A percentile compares a stretch with the other conserved stretches of the same genome.
Evolutionary conservation across 345 rosid genomes (phyloP).

Genomic region (Luvunga scandens): DNA sequence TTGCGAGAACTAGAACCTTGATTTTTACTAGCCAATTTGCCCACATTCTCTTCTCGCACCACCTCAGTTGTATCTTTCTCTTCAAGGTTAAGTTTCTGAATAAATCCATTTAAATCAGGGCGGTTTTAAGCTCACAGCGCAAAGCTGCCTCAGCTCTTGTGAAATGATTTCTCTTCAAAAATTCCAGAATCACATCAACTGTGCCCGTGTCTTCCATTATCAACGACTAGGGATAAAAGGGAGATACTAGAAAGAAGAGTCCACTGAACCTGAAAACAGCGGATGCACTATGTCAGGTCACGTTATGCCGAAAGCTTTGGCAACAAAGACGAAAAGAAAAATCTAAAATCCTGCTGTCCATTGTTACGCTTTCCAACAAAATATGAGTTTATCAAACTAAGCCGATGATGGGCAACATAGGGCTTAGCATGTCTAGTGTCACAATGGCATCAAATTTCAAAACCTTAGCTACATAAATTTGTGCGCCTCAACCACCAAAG

Average conservation of each 20-base stretch:
- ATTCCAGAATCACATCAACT: conserved; percentile 75
- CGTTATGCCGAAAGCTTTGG: not conserved
- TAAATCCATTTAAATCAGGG: conserved; percentile 74
- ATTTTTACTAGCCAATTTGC: conserved; percentile 21
- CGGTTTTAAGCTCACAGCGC: conserved; percentile 70
- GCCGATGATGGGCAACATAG: not conserved
- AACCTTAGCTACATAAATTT: not conserved
- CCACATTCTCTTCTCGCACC: conserved; percentile 39
- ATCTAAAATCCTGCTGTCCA: not conserved
- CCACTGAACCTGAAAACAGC: conserved; percentile 34
- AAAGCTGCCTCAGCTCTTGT: conserved; percentile 94
- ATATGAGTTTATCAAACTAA: not conserved
- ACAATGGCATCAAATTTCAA: not conserved
- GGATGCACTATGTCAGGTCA: conserved; percentile 4
- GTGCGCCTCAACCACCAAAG: not conserved
- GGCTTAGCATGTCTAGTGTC: not conserved
- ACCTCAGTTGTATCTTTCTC: conserved; percentile 44
- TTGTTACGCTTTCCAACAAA: not conserved
- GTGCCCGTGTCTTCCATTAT: conserved; percentile 66
- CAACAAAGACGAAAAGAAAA: not conserved
- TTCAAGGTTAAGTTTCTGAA: conserved; percentile 59
- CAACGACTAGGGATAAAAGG: conserved; percentile 25
- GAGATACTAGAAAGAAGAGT: conserved; percentile 21
- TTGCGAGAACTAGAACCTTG: conserved; percentile 40
- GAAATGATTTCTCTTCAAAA: conserved; percentile 71